Base-by-base conservation (phyloP, 1,284 basidiomycete species). In the Anthracocystis panici-leucophaei region DNA sequence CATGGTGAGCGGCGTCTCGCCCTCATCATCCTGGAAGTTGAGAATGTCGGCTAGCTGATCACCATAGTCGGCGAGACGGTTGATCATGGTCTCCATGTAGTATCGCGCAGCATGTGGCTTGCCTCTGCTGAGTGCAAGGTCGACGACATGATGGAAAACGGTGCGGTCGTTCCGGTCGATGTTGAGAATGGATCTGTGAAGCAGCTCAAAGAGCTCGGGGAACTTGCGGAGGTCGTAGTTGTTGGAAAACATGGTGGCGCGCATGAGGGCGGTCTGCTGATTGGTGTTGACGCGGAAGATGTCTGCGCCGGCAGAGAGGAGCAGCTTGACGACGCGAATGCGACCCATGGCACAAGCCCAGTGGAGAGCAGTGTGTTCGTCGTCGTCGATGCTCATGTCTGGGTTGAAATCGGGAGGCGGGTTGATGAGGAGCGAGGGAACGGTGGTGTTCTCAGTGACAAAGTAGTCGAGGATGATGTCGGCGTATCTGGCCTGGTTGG, bases 331-430 rank as follows among this genome's bases (percentile, higher is more conserved):
- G 73, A 99, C 93, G 45, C 96, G 91, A 64, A 97, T 92, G 55
- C 97, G 92, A 33, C 97, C 97, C 96, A 99, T 99, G 11, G 97
- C 97, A 80, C 94, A 97, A 2, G 96, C 97, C 97, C 97, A 99
- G 84, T 99, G 97, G 20, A 99, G 87, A 21, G 97, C 91, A 0
- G 96, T 97, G 86, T 99, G 97, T 0, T 95, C 95, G 83, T 99
- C 97, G 78, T 99, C 97, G 86, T 99, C 97, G 75, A 99, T 99
- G 52, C 92, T 91, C 88, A 95, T 93, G 83, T 99, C 95, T 9
- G 97, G 91, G 85, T 99, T 94, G 86, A 97, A 97, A 87, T 97
- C 93, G 46, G 90, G 85, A 3, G 97, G 95, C 5, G 96, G 97
- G 50, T 89, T 90, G 67, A 97, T 91, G 79, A 99, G 91, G 62